These are phyloP conservation scores for Coelastrella sp. DNA, from an alignment of 139 green algal genomes.

Conservation along the genomic window DNA sequence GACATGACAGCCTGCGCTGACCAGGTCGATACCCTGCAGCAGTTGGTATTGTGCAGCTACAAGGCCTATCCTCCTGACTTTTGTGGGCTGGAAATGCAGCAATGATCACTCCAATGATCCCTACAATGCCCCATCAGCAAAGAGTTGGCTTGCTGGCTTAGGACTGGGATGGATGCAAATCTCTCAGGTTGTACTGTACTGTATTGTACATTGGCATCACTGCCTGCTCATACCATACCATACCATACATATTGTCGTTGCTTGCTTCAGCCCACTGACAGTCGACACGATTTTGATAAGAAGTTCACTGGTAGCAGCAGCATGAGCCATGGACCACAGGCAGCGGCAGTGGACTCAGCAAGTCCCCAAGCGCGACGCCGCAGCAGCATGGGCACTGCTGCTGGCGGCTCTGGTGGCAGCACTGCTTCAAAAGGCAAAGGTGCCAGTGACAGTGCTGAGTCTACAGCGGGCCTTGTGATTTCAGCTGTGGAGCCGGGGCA, in stretches of 20 bases:
- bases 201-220: not conserved
- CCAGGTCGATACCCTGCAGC: not conserved
- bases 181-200: not conserved
- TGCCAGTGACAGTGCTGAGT: not conserved
- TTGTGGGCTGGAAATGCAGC: not conserved
- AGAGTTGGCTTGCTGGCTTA: too few relatives aligned
- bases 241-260: too few relatives aligned
- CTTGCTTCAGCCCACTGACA: conserved; percentile 13
- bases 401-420: not conserved
- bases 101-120: not conserved
- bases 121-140: too few relatives aligned
- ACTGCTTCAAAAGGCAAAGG: not conserved
- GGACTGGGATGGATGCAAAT: not conserved
- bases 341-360: not conserved
- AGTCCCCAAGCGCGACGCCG: not conserved
- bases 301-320: not conserved
- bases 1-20: not conserved
- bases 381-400: conserved; percentile 1
- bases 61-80: not conserved
- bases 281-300: not conserved
- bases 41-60: not conserved
- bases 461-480: not conserved
- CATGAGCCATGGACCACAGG: not conserved
- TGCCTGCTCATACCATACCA: not conserved
- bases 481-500: not conserved